Percentiles rank a stretch among this genome's conserved stretches.
Evolutionary conservation across 169 alveolate species (phyloP).

Genomic region (Haemoproteus tartakovskyi): DNA sequence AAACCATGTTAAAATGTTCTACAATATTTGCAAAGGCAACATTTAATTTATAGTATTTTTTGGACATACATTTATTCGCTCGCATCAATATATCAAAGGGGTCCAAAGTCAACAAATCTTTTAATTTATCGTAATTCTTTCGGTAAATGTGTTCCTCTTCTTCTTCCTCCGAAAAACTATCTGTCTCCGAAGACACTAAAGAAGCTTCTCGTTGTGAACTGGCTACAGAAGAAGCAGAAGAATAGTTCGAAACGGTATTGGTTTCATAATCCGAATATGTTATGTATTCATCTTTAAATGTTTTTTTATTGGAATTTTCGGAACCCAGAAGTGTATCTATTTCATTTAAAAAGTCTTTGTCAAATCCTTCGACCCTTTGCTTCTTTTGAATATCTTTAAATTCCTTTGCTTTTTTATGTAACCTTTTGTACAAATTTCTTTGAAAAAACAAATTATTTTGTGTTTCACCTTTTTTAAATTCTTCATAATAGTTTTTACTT

Average conservation of each 20-base stretch:
- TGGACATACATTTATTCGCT: conserved; percentile 70
- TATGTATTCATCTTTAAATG: conserved; percentile 43
- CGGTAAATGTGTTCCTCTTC: conserved; percentile 32
- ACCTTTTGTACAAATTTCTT: conserved; percentile 33
- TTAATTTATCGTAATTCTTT: conserved; percentile 65
- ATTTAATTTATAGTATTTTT: conserved; percentile 69
- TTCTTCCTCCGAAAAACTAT: conserved; percentile 22
- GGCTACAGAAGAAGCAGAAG: conserved; percentile 5
- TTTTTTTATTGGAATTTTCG: neutral
- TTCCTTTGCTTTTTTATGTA: conserved; percentile 15
- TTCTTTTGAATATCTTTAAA: neutral
- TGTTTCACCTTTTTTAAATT: conserved; percentile 57
- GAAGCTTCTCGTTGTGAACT: neutral
- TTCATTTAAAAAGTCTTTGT: neutral
- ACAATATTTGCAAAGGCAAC: conserved; percentile 76
- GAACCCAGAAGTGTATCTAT: no score
- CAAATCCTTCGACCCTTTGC: neutral
- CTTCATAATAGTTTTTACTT: conserved; percentile 60
- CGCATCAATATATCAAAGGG: conserved; percentile 61
- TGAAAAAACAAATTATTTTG: conserved; percentile 59
- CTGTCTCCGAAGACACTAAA: conserved; percentile 8
- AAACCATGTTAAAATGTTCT: conserved; percentile 76
- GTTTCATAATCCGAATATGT: conserved; percentile 33
- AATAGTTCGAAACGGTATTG: conserved; percentile 33
- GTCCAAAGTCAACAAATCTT: conserved; percentile 50